phyloP scores from a whole-genome alignment of 1,284 basidiomycete genomes.

The Pisolithus thermaeus region DNA sequence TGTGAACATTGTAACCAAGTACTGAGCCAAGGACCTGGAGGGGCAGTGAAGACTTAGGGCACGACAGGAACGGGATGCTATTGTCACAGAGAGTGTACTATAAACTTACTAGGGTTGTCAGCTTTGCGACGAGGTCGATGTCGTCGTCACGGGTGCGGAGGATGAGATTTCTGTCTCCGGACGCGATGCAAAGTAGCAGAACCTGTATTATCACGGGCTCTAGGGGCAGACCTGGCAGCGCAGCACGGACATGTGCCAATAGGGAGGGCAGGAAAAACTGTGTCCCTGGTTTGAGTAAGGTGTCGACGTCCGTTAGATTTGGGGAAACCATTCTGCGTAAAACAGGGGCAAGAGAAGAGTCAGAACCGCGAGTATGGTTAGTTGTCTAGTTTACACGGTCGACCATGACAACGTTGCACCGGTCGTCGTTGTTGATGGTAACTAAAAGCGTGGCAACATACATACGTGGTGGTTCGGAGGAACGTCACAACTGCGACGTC shows the following conservation, averaged over 20 bases:
- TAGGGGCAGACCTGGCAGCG: conserved; percentile 43
- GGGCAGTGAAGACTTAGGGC: neutral
- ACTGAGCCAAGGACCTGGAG: conserved; percentile 51
- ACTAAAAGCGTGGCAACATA: conserved; percentile 3
- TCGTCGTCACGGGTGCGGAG: conserved; percentile 59
- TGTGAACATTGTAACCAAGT: conserved; percentile 54
- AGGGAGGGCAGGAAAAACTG: conserved; percentile 49
- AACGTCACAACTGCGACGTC: too few species aligned
- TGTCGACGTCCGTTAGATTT: neutral
- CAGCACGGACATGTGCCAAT: conserved; percentile 39
- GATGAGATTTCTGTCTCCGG: conserved; percentile 56
- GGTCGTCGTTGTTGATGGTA: conserved; percentile 16
- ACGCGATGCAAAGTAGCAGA: conserved; percentile 56
- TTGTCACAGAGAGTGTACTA: neutral
- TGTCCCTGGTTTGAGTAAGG: conserved; percentile 36
- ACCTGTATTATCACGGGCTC: conserved; percentile 62
- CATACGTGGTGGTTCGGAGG: too few species aligned
- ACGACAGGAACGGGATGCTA: neutral
- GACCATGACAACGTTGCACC: conserved; percentile 11
- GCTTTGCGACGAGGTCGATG: conserved; percentile 46
- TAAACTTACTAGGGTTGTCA: conserved; percentile 50
- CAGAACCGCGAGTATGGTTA: neutral
- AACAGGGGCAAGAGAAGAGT: too few species aligned
- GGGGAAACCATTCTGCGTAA: neutral
- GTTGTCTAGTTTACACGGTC: too few species aligned